phyloP scores from a whole-genome alignment of 768 basidiomycete genomes.

The Rhizopogon vesiculosus region DNA sequence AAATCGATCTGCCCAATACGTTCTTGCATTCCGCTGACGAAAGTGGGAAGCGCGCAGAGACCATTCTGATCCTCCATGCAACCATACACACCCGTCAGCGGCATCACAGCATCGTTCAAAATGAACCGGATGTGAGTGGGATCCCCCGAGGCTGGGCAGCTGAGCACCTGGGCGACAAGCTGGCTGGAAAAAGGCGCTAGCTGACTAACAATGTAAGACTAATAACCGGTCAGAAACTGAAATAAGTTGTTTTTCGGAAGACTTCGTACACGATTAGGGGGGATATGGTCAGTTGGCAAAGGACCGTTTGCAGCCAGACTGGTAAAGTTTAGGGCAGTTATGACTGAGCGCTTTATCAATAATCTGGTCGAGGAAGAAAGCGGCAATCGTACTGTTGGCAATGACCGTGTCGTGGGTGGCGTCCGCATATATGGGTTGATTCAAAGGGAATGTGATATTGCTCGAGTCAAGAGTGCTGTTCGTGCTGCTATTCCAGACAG shows the following conservation, averaged over 20 bases:
- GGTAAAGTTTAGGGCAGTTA: conserved; percentile 43
- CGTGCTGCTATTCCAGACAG: conserved; percentile 37
- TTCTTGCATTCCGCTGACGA: conserved; percentile 31
- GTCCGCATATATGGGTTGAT: conserved; percentile 40
- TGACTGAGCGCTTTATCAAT: conserved; percentile 16
- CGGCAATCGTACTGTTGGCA: conserved; percentile 24
- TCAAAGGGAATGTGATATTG: conserved; percentile 29
- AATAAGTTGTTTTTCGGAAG: background rate
- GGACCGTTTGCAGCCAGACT: conserved; percentile 37
- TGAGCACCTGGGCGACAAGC: conserved; percentile 41
- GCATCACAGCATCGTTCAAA: conserved; percentile 46
- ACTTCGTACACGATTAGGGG: conserved; percentile 20
- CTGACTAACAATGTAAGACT: conserved; percentile 36
- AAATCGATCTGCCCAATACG: conserved; percentile 38
- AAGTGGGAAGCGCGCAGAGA: conserved; percentile 35
- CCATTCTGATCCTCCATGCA: conserved; percentile 38
- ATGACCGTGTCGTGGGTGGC: conserved; percentile 44
- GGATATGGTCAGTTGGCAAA: conserved; percentile 33
- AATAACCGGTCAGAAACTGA: background rate
- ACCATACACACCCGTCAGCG: conserved; percentile 38
- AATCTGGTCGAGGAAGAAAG: background rate
- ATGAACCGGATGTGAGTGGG: conserved; percentile 37
- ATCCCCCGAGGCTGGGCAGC: conserved; percentile 26
- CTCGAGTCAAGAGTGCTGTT: conserved; percentile 43
- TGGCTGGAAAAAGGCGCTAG: conserved; percentile 46